Percentiles rank a stretch among this genome's conserved stretches.
These are phyloP conservation scores for Phytopythium mirpurense DNA, from an alignment of 352 stramenopile species.

Conservation along the genomic window DNA sequence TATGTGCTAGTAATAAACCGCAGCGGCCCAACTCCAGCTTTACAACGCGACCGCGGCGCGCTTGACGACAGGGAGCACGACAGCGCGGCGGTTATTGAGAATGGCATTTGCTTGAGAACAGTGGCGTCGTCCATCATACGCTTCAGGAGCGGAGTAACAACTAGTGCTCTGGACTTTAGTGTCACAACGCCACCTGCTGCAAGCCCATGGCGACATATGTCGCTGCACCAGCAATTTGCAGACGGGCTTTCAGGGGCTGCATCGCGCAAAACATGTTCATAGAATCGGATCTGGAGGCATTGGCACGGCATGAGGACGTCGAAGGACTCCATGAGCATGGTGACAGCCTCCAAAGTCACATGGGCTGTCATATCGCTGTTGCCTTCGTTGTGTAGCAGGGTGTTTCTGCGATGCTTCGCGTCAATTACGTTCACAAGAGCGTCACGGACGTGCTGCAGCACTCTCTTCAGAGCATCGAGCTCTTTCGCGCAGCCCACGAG, in stretches of 20 bases:
- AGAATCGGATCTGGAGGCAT: slow-evolving; percentile 58
- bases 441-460: slow-evolving; percentile 13
- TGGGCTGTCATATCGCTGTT: slow-evolving; percentile 4
- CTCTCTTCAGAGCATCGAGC: background rate
- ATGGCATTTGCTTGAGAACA: slow-evolving; percentile 34
- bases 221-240: background rate
- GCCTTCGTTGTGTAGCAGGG: background rate
- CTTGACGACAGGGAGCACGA: background rate
- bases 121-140: slow-evolving; percentile 64
- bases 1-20: slow-evolving; percentile 17
- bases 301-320: slow-evolving; percentile 87
- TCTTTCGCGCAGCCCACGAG: background rate
- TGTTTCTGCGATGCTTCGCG: slow-evolving; percentile 15
- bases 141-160: slow-evolving; percentile 56
- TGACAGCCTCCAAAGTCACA: slow-evolving; percentile 31
- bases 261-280: slow-evolving; percentile 34
- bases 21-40: background rate
- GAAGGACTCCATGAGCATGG: slow-evolving; percentile 69
- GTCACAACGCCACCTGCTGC: background rate
- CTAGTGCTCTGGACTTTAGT: slow-evolving; percentile 22
- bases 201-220: background rate
- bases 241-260: background rate
- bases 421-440: slow-evolving; percentile 25
- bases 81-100: background rate
- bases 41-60: background rate